These are phyloP conservation scores for Kluyveromyces siamensis DNA, from an alignment of 805 yeast species.

Conservation along the genomic window DNA sequence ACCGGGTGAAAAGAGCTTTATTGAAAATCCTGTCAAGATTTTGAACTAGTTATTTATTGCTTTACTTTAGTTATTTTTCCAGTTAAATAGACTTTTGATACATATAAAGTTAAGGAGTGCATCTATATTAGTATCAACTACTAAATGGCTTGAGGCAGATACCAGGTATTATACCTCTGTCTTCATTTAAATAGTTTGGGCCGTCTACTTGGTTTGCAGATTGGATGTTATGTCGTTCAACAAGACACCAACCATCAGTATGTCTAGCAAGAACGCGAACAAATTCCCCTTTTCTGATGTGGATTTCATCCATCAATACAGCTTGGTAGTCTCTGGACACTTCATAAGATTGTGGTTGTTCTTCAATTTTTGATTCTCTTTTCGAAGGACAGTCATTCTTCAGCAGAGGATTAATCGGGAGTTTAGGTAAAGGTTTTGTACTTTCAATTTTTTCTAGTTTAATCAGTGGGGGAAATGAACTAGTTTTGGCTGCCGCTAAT, in stretches of 20 bases:
- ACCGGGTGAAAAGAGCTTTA: constrained; percentile 33
- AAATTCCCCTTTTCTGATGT: constrained; percentile 24
- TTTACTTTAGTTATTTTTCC: no score
- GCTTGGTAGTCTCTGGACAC: constrained; percentile 24
- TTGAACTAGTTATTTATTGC: constrained; percentile 10
- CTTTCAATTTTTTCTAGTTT: background rate
- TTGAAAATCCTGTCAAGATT: constrained; percentile 35
- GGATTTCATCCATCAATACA: constrained; percentile 31
- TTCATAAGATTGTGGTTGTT: constrained; percentile 5
- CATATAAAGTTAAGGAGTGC: no score
- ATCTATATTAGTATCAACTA: background rate
- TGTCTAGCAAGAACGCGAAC: constrained; percentile 31
- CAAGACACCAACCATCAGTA: constrained; percentile 39
- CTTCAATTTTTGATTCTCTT: background rate
- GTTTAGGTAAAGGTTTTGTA: background rate
- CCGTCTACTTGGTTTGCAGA: constrained; percentile 7
- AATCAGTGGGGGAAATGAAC: background rate
- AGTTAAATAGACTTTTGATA: no score
- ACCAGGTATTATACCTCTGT: constrained; percentile 35
- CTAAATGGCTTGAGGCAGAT: constrained; percentile 21
- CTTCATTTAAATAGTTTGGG: constrained; percentile 26
- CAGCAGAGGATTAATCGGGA: background rate
- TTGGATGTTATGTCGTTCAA: constrained; percentile 15
- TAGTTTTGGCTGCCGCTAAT: constrained; percentile 5
- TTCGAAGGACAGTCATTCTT: background rate